Base-by-base conservation (phyloP, 2,329 filamentous ascomycete genomes). In the Ploettnerulaceae sp. region DNA sequence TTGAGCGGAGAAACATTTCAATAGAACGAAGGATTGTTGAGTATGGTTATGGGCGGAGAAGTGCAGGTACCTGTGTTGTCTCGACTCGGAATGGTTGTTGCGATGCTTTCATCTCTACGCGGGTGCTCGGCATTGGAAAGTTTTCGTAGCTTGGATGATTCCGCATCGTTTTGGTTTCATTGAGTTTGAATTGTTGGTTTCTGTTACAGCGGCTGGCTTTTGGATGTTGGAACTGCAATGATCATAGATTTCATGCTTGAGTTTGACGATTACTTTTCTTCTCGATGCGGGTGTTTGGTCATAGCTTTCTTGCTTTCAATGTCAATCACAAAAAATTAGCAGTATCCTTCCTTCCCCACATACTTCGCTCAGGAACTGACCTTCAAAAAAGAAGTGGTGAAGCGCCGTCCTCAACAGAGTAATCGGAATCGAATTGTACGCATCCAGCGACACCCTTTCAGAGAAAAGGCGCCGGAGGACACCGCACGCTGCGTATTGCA, bases 401-500 rank as follows among this genome's bases (percentile, higher is more conserved):
- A 64, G 59, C 59, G 56, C 52, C 61, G 57, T 61, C 61, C 61
- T 57, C 57, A 58, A 57, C 61, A 65, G 61, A 65, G 59, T 65
- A 63, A 65, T 65, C 63, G 61, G 63, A 65, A 65, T 65, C 62
- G 63, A 65, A 65, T 65, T 64, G 62, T 64, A 63, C 60, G n/a
- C n/a, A n/a, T n/a, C n/a, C n/a, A n/a, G n/a, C n/a, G n/a, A n/a
- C 39, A 36, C 41, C 53, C 52, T 51, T 45, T 35, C 22, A 47
- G 46, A 45, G 24, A 26, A 43, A 42, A 54, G 52, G 52, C 54
- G 49, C 54, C 39, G 36, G 48, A 36, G 42, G 55, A 45, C 59
- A 50, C 61, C 70, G 75, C 74, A 90, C 81, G 87, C 87, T 79
- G 86, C 86, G 85, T 89, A 93, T 93, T 88, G 88, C 84, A 91